A percentile compares a stretch with the other conserved stretches of the same genome.
These are phyloP conservation scores for Echria macrotheca DNA, from an alignment of 495 filamentous ascomycete species.

Conservation along the genomic window DNA sequence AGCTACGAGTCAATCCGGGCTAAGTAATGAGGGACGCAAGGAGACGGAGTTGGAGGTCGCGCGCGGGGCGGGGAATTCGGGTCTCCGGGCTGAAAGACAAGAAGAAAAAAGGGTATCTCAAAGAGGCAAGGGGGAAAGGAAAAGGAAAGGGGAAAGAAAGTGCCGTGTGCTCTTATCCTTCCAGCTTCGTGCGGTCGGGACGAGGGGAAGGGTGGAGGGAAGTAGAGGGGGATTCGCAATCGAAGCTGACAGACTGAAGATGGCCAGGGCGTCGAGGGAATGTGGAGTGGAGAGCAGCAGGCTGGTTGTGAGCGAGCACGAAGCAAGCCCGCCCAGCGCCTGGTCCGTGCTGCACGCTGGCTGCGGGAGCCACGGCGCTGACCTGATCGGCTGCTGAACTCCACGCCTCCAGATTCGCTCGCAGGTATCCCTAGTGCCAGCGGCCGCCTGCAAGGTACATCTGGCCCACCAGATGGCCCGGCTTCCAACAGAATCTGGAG, in stretches of 20 bases:
- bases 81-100: conserved; percentile 21
- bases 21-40: conserved; percentile 24
- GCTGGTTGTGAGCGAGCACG: conserved; percentile 4
- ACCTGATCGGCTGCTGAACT: background rate
- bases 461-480: no score
- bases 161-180: conserved; percentile 35
- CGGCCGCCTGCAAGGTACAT: no score
- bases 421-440: no score
- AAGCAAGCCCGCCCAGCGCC: conserved; percentile 4
- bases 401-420: no score
- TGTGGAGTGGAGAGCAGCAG: conserved; percentile 7
- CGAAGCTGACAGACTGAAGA: conserved; percentile 22
- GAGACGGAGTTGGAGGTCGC: conserved; percentile 8
- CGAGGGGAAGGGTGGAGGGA: conserved; percentile 36
- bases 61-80: conserved; percentile 19
- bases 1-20: conserved; percentile 20
- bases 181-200: conserved; percentile 25
- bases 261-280: conserved; percentile 9
- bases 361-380: background rate
- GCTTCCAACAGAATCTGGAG: no score
- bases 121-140: conserved; percentile 17
- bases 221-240: conserved; percentile 24
- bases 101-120: conserved; percentile 29
- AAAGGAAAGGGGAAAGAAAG: conserved; percentile 27
- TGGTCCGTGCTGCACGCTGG: conserved; percentile 6